Percentiles rank a stretch among this genome's conserved stretches.
Evolutionary conservation across 139 green algal species (phyloP).

Genomic region (Closterium sp.): DNA sequence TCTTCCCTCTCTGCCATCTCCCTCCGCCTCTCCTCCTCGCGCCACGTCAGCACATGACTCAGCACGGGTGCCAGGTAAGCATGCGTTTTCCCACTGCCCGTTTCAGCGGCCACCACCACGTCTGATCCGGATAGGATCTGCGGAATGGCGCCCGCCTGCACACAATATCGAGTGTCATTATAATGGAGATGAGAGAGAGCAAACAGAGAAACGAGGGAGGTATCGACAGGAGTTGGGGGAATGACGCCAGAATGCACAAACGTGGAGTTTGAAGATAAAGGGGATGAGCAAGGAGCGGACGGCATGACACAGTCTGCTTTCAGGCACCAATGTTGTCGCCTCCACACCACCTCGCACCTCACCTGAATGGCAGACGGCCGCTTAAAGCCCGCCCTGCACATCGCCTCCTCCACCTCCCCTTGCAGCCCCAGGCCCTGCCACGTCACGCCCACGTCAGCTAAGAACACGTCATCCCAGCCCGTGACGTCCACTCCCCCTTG

Average conservation of each 20-base stretch:
- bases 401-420: slow-evolving; percentile 4
- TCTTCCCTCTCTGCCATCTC: neutral
- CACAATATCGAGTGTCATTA: neutral
- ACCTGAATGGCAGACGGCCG: slow-evolving; percentile 39
- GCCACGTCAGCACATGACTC: neutral
- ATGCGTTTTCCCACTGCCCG: slow-evolving; percentile 95
- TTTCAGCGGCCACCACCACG: slow-evolving; percentile 89
- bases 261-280: no score
- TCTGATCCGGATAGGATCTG: slow-evolving; percentile 46
- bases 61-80: slow-evolving; percentile 83
- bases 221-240: no score
- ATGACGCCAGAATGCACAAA: no score
- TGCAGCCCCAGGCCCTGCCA: slow-evolving; percentile 22
- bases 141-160: slow-evolving; percentile 29
- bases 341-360: no score
- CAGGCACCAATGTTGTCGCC: no score
- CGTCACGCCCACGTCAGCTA: slow-evolving; percentile 6
- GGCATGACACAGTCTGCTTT: no score
- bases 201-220: no score
- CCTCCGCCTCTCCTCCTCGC: slow-evolving; percentile 6
- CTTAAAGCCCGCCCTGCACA: slow-evolving; percentile 9
- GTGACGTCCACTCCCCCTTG: neutral
- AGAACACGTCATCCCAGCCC: slow-evolving; percentile 1
- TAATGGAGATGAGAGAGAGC: neutral
- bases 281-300: no score